Percentiles rank a stretch among this genome's conserved stretches.
Conservation (phyloP, 1,284 basidiomycete species). For the Ceratobasidium theobromae region DNA sequence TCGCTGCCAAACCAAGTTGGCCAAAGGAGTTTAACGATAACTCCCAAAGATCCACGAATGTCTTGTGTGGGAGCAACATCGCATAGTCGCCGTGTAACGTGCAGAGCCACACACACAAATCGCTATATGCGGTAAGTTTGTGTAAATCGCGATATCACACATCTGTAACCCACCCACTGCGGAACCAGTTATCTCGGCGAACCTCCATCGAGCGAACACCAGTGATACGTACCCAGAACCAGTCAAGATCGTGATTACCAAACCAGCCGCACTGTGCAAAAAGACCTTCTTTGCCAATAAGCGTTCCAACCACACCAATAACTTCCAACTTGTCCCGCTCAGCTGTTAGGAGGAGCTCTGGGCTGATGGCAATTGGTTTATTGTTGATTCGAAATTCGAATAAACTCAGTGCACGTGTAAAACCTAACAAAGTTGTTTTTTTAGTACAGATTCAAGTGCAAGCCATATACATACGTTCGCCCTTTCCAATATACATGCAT, state of each 20-base stretch:
- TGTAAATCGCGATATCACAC: no score
- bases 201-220: neutral
- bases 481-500: neutral
- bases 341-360: neutral
- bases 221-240: neutral
- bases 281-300: neutral
- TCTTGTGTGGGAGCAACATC: neutral
- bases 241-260: neutral
- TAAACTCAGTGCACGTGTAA: neutral
- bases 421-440: neutral
- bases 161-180: neutral
- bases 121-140: no score
- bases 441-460: neutral
- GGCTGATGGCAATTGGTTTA: neutral
- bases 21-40: neutral
- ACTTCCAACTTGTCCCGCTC: neutral
- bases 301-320: neutral
- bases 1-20: neutral
- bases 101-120: neutral
- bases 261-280: slow-evolving; percentile 15
- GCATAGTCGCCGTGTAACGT: slow-evolving; percentile 5
- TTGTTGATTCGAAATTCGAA: neutral
- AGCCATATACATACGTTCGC: neutral
- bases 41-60: neutral
- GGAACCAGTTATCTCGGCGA: neutral